phyloP scores from a whole-genome alignment of 331 rosid genomes.

The Quercus tomentella region DNA sequence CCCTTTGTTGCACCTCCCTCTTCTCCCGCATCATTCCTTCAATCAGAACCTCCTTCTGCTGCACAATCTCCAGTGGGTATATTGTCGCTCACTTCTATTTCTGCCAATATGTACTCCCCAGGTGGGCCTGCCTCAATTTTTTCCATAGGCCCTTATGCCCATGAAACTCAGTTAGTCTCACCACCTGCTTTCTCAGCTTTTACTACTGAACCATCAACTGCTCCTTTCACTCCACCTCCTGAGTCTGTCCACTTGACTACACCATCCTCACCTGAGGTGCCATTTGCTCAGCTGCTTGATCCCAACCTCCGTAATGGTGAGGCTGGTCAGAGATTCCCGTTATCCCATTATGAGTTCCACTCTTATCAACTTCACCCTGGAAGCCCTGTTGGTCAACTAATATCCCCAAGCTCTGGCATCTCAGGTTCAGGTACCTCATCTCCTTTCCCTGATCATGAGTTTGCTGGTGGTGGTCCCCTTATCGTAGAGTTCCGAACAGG shows the following conservation, averaged over 20 bases:
- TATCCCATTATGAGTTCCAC: slow-evolving; percentile 76
- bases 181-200: slow-evolving; percentile 93
- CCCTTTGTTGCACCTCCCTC: slow-evolving; percentile 96
- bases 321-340: slow-evolving; percentile 52
- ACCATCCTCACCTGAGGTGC: slow-evolving; percentile 98
- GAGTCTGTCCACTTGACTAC: slow-evolving; percentile 87
- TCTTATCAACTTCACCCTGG: slow-evolving; percentile 90
- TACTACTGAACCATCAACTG: slow-evolving; percentile 86
- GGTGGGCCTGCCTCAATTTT: slow-evolving; percentile 89
- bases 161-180: slow-evolving; percentile 85
- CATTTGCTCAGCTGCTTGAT: slow-evolving; percentile 86
- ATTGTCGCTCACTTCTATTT: slow-evolving; percentile 48
- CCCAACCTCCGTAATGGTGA: slow-evolving; percentile 50
- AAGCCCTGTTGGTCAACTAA: slow-evolving; percentile 79
- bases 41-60: slow-evolving; percentile 87
- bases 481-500: slow-evolving; percentile 46
- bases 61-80: slow-evolving; percentile 69
- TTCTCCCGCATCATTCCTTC: slow-evolving; percentile 86
- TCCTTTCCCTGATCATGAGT: slow-evolving; percentile 66
- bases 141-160: slow-evolving; percentile 90
- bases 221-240: slow-evolving; percentile 94
- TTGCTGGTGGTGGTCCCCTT: slow-evolving; percentile 25
- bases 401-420: slow-evolving; percentile 79
- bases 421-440: slow-evolving; percentile 75
- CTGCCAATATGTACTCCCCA: slow-evolving; percentile 89